These are phyloP conservation scores for Russula abietina DNA, from an alignment of 768 basidiomycete species.

Conservation along the genomic window DNA sequence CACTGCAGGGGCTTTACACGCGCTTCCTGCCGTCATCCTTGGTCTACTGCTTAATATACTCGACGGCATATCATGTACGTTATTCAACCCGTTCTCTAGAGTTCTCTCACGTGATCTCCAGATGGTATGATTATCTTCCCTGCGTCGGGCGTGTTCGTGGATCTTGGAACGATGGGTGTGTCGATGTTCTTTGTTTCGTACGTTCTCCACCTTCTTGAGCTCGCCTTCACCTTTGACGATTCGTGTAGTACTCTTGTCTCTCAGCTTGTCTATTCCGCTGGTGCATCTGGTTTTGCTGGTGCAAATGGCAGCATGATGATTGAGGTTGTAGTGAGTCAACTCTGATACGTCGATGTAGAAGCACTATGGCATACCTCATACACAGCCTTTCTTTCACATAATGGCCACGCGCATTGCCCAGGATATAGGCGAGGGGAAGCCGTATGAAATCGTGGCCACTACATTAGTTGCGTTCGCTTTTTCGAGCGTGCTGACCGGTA, in stretches of 20 bases:
- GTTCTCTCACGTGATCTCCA: constrained; percentile 27
- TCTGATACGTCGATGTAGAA: neutral
- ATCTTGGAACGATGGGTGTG: constrained; percentile 82
- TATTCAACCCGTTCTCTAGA: constrained; percentile 1
- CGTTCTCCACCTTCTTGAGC: constrained; percentile 26
- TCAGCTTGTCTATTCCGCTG: constrained; percentile 79
- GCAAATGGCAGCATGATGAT: constrained; percentile 98
- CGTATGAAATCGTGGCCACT: constrained; percentile 76
- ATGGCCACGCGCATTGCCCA: constrained; percentile 70
- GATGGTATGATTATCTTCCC: constrained; percentile 98
- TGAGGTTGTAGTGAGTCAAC: constrained; percentile 70
- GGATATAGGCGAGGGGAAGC: constrained; percentile 64
- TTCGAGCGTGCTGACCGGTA: constrained; percentile 82
- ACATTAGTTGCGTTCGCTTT: constrained; percentile 86
- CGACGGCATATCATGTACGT: constrained; percentile 87
- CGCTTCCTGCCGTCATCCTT: constrained; percentile 79
- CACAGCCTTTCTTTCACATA: constrained; percentile 94
- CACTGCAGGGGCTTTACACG: constrained; percentile 28
- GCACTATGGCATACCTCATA: neutral
- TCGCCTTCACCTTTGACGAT: neutral
- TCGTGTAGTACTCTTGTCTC: constrained; percentile 57
- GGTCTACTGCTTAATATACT: constrained; percentile 84
- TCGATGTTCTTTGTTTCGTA: constrained; percentile 92
- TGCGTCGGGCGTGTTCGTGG: constrained; percentile 67
- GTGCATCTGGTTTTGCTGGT: constrained; percentile 84